A percentile compares a stretch with the other conserved stretches of the same genome.
These are phyloP conservation scores for Scedosporium minutisporum DNA, from an alignment of 2,329 filamentous ascomycete genomes.

Conservation along the genomic window DNA sequence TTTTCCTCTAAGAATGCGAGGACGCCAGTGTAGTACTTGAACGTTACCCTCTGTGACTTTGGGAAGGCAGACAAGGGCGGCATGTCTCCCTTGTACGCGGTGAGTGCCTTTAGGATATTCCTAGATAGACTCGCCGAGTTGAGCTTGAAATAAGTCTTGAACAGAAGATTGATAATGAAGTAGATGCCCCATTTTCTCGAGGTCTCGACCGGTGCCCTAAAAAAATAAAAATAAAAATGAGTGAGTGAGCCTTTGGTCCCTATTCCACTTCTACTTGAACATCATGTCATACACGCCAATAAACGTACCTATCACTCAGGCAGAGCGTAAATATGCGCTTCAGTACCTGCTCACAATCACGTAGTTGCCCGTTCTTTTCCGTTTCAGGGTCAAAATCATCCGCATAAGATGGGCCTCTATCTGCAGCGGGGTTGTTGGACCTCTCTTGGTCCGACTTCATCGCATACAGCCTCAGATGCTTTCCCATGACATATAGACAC, in stretches of 20 bases:
- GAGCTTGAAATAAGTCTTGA: conserved; percentile 97
- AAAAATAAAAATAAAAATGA: conserved; percentile 11
- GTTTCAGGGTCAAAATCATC: conserved; percentile 74
- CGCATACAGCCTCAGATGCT: conserved; percentile 78
- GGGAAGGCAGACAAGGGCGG: conserved; percentile 73
- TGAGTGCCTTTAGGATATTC: conserved; percentile 76
- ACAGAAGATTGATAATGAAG: conserved; percentile 85
- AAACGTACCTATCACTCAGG: conserved; percentile 69
- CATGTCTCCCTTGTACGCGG: conserved; percentile 70
- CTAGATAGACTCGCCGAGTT: conserved; percentile 84
- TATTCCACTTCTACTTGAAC: background rate
- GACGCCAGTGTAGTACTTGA: conserved; percentile 92
- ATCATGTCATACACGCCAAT: no score
- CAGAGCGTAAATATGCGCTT: conserved; percentile 90
- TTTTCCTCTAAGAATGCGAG: conserved; percentile 93
- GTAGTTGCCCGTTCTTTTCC: conserved; percentile 74
- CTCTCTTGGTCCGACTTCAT: conserved; percentile 78
- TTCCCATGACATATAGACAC: conserved; percentile 77
- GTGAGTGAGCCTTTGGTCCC: background rate
- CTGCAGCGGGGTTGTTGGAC: conserved; percentile 24
- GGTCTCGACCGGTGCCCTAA: conserved; percentile 69
- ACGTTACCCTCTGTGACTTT: conserved; percentile 84
- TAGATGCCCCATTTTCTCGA: conserved; percentile 98
- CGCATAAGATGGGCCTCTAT: conserved; percentile 44
- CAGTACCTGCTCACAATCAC: conserved; percentile 82